phyloP scores from a whole-genome alignment of 495 filamentous ascomycete species.

The Zalerion maritima region DNA sequence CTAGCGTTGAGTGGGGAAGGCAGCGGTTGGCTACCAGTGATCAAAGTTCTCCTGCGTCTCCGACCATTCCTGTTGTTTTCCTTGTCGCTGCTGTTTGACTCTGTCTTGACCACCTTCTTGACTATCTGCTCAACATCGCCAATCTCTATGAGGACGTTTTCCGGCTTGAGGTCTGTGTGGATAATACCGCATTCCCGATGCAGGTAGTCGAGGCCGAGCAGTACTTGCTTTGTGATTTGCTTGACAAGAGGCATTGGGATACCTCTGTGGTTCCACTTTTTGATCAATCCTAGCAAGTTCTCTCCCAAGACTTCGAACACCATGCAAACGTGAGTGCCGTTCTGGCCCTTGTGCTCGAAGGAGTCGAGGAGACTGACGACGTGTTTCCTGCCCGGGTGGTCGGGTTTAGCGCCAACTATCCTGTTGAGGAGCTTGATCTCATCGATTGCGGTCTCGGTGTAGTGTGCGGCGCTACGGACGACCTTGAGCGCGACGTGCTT shows the following conservation, averaged over 20 bases:
- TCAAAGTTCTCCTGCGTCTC: slow-evolving; percentile 76
- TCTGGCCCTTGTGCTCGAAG: slow-evolving; percentile 94
- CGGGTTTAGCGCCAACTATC: slow-evolving; percentile 86
- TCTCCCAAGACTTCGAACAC: slow-evolving; percentile 97
- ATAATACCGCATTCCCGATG: slow-evolving; percentile 98
- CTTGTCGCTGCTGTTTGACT: slow-evolving; percentile 57
- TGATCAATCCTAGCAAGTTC: slow-evolving; percentile 90
- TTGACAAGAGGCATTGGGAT: slow-evolving; percentile 94
- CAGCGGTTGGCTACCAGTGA: slow-evolving; percentile 92
- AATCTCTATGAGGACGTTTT: slow-evolving; percentile 98
- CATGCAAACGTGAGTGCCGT: slow-evolving; percentile 97
- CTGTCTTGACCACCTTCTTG: slow-evolving; percentile 83
- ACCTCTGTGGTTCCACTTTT: slow-evolving; percentile 93
- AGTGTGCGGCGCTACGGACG: slow-evolving; percentile 91
- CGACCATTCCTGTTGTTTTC: slow-evolving; percentile 93
- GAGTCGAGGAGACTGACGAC: slow-evolving; percentile 92
- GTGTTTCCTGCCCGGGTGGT: slow-evolving; percentile 84
- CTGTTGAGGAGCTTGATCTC: slow-evolving; percentile 96
- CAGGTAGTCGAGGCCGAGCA: slow-evolving; percentile 88
- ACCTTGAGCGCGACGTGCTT: slow-evolving; percentile 98
- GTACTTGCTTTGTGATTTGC: slow-evolving; percentile 96
- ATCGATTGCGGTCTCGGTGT: slow-evolving; percentile 96
- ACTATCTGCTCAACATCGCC: slow-evolving; percentile 96
- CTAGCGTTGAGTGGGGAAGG: slow-evolving; percentile 87
- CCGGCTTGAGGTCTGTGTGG: slow-evolving; percentile 94